Evolutionary conservation across 257 asterid species (phyloP).

Genomic region (Solanum virginianum): DNA sequence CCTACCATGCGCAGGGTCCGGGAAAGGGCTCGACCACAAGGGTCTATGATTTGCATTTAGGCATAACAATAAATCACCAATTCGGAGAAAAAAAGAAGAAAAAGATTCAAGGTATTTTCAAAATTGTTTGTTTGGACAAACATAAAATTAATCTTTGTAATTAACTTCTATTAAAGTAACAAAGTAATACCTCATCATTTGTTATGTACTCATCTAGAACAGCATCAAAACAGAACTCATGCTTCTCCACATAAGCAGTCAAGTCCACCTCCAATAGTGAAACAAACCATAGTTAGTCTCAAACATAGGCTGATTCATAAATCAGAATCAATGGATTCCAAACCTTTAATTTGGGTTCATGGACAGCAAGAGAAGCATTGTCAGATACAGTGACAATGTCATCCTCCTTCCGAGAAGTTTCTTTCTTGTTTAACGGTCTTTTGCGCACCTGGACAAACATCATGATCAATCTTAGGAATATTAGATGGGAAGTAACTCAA

Average conservation of each 20-base stretch:
- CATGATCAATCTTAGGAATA: background rate
- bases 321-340: background rate
- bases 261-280: conserved; percentile 69
- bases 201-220: conserved; percentile 86
- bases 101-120: background rate
- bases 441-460: conserved; percentile 67
- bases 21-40: no score
- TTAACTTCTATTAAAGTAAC: background rate
- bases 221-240: conserved; percentile 97
- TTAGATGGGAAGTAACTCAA: background rate
- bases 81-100: background rate
- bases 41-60: background rate
- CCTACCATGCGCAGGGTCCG: no score
- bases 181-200: conserved; percentile 74
- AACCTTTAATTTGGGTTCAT: conserved; percentile 96
- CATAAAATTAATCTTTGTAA: background rate
- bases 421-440: conserved; percentile 97
- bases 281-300: conserved; percentile 18
- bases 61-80: background rate
- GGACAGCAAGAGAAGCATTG: conserved; percentile 68
- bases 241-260: conserved; percentile 97
- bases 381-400: conserved; percentile 81
- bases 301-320: background rate
- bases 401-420: conserved; percentile 78
- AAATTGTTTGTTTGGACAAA: background rate